Percentiles rank a stretch among this genome's conserved stretches.
Evolutionary conservation across 495 filamentous ascomycete genomes (phyloP).

Genomic region (Chaetomium cochliodes): DNA sequence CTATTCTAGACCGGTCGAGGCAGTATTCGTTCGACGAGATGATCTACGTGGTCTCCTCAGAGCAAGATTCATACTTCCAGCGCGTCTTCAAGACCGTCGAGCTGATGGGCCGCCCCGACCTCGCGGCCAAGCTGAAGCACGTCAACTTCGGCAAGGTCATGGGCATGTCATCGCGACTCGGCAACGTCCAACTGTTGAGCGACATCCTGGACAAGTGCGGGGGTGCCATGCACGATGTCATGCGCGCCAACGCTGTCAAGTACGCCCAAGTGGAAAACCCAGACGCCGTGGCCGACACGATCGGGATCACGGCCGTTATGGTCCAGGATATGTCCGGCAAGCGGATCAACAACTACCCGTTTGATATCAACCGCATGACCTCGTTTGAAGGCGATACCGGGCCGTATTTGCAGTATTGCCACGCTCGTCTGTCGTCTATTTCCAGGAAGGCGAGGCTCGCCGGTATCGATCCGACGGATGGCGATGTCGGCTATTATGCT

Average conservation of each 20-base stretch:
- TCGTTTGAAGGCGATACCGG: constrained; percentile 71
- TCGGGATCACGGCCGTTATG: constrained; percentile 64
- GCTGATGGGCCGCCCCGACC: constrained; percentile 56
- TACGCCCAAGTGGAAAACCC: constrained; percentile 59
- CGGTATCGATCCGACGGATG: constrained; percentile 22
- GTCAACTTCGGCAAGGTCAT: constrained; percentile 63
- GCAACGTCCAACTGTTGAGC: constrained; percentile 53
- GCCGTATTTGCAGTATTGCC: constrained; percentile 67
- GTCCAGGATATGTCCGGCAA: constrained; percentile 66
- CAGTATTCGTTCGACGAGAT: constrained; percentile 65
- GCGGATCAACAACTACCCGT: constrained; percentile 62
- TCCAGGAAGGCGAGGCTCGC: constrained; percentile 43
- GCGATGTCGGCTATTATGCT: constrained; percentile 6
- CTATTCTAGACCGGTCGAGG: constrained; percentile 55
- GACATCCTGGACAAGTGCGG: constrained; percentile 60
- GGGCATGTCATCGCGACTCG: constrained; percentile 62
- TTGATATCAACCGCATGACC: constrained; percentile 63
- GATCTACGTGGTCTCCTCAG: constrained; percentile 65
- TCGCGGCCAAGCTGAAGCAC: constrained; percentile 55
- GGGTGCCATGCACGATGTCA: constrained; percentile 62
- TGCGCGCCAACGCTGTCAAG: constrained; percentile 60
- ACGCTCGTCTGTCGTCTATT: constrained; percentile 62
- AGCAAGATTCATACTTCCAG: constrained; percentile 59
- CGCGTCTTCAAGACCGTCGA: constrained; percentile 63
- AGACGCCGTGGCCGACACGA: constrained; percentile 53